phyloP scores from a whole-genome alignment of 108 stramenopile species.

The Skeletonema menzelii region DNA sequence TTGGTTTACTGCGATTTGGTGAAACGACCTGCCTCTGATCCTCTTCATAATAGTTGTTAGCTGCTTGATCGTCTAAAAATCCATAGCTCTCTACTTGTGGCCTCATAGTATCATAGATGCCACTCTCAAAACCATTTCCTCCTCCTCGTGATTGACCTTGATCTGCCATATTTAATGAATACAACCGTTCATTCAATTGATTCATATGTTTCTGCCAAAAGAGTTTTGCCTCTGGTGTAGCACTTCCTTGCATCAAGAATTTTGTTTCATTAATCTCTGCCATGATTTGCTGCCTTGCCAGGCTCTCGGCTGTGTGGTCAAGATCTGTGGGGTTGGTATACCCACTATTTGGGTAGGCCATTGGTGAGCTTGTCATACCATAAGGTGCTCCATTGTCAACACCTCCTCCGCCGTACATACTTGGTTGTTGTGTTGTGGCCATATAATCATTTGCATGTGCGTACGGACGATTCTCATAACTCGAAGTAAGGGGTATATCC shows the following conservation, averaged over 20 bases:
- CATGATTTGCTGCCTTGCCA: conserved; percentile 67
- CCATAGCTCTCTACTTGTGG: background rate
- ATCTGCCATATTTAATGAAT: conserved; percentile 33
- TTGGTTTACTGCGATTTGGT: background rate
- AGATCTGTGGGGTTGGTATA: conserved; percentile 1
- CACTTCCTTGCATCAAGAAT: conserved; percentile 65
- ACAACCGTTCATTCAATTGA: conserved; percentile 60
- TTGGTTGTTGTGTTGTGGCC: background rate
- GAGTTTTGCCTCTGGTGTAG: conserved; percentile 66
- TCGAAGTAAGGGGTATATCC: background rate
- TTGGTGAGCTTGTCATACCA: background rate
- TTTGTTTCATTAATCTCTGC: conserved; percentile 77
- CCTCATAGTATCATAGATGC: background rate
- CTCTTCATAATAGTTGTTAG: background rate
- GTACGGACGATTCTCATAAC: background rate
- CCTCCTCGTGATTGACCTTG: conserved; percentile 2
- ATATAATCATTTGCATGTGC: background rate
- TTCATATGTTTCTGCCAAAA: conserved; percentile 83
- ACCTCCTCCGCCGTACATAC: background rate
- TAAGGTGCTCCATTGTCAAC: background rate
- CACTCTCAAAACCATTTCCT: background rate
- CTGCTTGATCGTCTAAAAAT: background rate
- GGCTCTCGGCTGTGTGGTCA: conserved; percentile 37
- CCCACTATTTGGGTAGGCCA: background rate
- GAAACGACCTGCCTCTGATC: background rate